These are phyloP conservation scores for Fusarium humuli DNA, from an alignment of 2,329 filamentous ascomycete genomes.

Conservation along the genomic window DNA sequence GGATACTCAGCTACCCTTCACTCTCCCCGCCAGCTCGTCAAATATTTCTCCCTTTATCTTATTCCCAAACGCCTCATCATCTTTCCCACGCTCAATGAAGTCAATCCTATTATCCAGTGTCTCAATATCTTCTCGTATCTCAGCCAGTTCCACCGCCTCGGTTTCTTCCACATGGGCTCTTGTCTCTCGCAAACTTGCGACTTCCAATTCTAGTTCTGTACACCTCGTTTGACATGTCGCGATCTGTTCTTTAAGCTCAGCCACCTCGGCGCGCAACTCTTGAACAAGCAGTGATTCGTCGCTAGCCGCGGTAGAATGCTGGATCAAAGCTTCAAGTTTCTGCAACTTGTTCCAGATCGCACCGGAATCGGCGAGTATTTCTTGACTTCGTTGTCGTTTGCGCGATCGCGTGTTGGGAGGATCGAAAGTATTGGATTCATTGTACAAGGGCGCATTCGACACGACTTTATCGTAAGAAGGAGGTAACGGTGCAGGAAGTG, in stretches of 20 bases:
- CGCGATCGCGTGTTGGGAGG: not conserved
- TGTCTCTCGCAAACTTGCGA: not conserved
- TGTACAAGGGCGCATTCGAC: not conserved
- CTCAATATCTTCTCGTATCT: constrained; percentile 1
- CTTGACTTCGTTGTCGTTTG: not conserved
- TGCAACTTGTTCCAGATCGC: not conserved
- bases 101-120: not conserved
- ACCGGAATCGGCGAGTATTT: not conserved
- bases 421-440: not conserved
- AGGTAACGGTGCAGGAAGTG: not conserved
- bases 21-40: not conserved
- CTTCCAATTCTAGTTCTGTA: not conserved
- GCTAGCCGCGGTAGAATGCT: not conserved
- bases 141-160: not conserved
- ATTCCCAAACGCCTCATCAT: not conserved
- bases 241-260: not conserved
- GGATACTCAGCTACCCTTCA: not conserved
- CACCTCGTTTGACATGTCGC: not conserved
- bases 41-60: constrained; percentile 1
- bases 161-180: not conserved
- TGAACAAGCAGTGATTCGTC: not conserved
- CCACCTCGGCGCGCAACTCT: not conserved
- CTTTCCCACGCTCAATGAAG: not conserved
- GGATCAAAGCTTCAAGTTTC: not conserved
- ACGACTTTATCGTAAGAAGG: not conserved